phyloP scores from a whole-genome alignment of 176 grass and related monocot genomes.

The Aegilops umbellulata region DNA sequence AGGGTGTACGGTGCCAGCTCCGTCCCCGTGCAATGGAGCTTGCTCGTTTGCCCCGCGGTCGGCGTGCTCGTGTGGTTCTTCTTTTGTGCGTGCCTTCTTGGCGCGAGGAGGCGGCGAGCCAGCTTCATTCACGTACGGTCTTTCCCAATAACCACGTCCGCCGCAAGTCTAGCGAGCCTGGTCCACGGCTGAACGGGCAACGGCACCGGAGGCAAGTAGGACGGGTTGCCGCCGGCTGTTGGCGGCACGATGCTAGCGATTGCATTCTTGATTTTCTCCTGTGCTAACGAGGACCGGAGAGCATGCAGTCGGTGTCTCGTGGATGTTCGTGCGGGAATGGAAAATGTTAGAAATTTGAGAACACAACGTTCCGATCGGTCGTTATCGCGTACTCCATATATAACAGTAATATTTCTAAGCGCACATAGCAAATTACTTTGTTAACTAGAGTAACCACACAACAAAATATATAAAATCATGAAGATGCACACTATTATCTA shows the following conservation, averaged over 20 bases:
- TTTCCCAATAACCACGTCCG: neutral
- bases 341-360: neutral
- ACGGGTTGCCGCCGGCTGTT: neutral
- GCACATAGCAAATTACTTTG: too few relatives aligned
- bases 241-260: neutral
- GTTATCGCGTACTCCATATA: too few relatives aligned
- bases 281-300: too few relatives aligned
- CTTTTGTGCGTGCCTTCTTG: neutral
- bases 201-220: neutral
- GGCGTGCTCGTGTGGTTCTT: conserved; percentile 18
- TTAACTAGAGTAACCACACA: too few relatives aligned
- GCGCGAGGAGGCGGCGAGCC: neutral
- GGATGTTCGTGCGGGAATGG: neutral
- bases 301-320: neutral
- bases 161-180: neutral
- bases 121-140: neutral
- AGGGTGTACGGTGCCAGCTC: conserved; percentile 4
- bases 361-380: too few relatives aligned
- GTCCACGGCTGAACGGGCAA: neutral
- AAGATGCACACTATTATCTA: too few relatives aligned
- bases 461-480: too few relatives aligned
- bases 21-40: neutral
- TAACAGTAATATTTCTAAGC: too few relatives aligned
- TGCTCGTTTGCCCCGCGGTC: conserved; percentile 7
- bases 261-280: neutral